Evolutionary conservation across 2,329 filamentous ascomycete genomes (phyloP).

Genomic region (Xylariaceae sp.): DNA sequence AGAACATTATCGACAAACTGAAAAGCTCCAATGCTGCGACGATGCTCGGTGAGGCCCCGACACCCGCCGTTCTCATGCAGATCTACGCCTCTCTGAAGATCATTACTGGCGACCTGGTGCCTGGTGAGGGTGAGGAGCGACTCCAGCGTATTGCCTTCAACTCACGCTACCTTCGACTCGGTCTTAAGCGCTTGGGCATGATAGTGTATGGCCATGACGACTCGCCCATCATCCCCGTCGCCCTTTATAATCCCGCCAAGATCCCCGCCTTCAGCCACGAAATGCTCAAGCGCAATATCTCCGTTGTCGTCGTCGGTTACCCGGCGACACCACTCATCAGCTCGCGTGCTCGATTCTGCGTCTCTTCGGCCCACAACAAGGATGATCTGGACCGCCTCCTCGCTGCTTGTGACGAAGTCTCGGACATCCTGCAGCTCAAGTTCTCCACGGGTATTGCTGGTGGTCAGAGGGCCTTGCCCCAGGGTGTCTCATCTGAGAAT

Average conservation of each 20-base stretch:
- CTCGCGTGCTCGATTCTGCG: constrained; percentile 91
- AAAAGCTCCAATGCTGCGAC: constrained; percentile 80
- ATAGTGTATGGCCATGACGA: constrained; percentile 98
- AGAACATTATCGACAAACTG: constrained; percentile 88
- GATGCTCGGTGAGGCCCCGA: constrained; percentile 80
- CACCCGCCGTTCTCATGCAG: constrained; percentile 84
- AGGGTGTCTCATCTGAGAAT: constrained; percentile 66
- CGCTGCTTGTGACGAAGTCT: constrained; percentile 85
- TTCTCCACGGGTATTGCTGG: constrained; percentile 96
- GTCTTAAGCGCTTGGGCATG: constrained; percentile 91
- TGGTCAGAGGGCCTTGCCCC: constrained; percentile 71
- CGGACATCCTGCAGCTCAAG: constrained; percentile 88
- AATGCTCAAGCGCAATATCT: constrained; percentile 97
- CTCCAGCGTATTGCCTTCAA: constrained; percentile 97
- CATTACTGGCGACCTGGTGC: constrained; percentile 81
- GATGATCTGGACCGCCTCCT: constrained; percentile 91
- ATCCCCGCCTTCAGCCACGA: constrained; percentile 98
- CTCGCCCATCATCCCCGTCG: constrained; percentile 90
- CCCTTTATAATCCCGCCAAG: constrained; percentile 98
- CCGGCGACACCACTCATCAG: constrained; percentile 93
- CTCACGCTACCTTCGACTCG: constrained; percentile 94
- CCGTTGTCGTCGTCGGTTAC: constrained; percentile 94
- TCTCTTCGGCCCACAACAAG: constrained; percentile 95
- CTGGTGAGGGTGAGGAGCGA: constrained; percentile 91
- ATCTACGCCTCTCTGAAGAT: constrained; percentile 83